These are phyloP conservation scores for Fusarium aywerte DNA, from an alignment of 2,329 filamentous ascomycete genomes.

Conservation along the genomic window DNA sequence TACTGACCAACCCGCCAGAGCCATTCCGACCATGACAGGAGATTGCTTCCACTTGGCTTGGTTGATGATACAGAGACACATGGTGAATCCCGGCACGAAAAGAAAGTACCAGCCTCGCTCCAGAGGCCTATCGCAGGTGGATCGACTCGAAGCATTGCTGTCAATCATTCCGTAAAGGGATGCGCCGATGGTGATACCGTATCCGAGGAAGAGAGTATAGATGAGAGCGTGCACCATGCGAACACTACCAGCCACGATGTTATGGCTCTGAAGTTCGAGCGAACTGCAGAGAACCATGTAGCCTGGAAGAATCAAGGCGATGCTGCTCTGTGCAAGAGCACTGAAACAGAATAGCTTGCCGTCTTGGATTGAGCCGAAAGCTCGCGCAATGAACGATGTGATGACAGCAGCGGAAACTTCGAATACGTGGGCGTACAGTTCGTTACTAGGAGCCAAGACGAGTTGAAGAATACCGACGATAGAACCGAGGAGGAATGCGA, in stretches of 20 bases:
- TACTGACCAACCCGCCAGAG: slow-evolving; percentile 77
- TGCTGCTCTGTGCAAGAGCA: slow-evolving; percentile 76
- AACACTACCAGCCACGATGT: slow-evolving; percentile 77
- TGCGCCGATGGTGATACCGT: slow-evolving; percentile 76
- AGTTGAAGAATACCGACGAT: slow-evolving; percentile 80
- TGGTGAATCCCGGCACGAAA: slow-evolving; percentile 79
- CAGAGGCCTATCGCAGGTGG: slow-evolving; percentile 59
- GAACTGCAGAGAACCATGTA: slow-evolving; percentile 59
- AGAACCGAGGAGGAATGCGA: slow-evolving; percentile 80
- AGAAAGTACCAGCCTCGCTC: slow-evolving; percentile 66
- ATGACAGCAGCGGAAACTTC: slow-evolving; percentile 68
- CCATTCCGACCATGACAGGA: slow-evolving; percentile 79
- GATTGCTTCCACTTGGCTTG: slow-evolving; percentile 83
- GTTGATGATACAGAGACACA: slow-evolving; percentile 82
- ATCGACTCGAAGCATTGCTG: slow-evolving; percentile 59
- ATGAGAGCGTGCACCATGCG: slow-evolving; percentile 81
- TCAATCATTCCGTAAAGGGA: slow-evolving; percentile 74
- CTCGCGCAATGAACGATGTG: slow-evolving; percentile 75
- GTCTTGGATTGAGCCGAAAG: slow-evolving; percentile 71
- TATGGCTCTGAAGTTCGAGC: slow-evolving; percentile 76
- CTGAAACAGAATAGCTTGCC: slow-evolving; percentile 76
- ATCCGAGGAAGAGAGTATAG: slow-evolving; percentile 78
- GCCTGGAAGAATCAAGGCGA: slow-evolving; percentile 78
- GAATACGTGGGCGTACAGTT: slow-evolving; percentile 70
- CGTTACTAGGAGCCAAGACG: slow-evolving; percentile 77